Percentiles rank a stretch among this genome's conserved stretches.
These are phyloP conservation scores for Nakazawaea anatomiae DNA, from an alignment of 805 yeast genomes.

Conservation along the genomic window DNA sequence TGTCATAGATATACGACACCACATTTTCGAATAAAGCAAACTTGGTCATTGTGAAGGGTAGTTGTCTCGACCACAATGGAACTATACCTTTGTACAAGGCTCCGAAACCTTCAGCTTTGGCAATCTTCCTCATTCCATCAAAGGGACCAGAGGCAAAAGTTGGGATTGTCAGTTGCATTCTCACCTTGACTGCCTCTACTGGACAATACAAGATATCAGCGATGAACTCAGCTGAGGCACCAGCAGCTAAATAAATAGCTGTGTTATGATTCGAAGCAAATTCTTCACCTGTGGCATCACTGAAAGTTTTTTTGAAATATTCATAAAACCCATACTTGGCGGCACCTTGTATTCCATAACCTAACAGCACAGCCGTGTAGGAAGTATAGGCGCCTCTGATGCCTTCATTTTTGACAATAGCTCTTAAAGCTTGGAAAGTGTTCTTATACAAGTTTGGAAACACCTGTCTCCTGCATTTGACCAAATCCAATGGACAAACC, in stretches of 20 bases:
- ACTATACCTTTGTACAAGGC: conserved; percentile 89
- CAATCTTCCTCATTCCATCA: conserved; percentile 80
- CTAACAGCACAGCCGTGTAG: conserved; percentile 9
- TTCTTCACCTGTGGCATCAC: conserved; percentile 37
- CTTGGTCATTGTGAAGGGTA: conserved; percentile 11
- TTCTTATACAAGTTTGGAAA: conserved; percentile 30
- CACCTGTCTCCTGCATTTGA: conserved; percentile 9
- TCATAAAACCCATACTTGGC: conserved; percentile 11
- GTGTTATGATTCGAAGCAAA: conserved; percentile 43
- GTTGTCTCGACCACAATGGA: conserved; percentile 11
- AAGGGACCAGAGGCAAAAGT: conserved; percentile 81
- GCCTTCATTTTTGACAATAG: conserved; percentile 36
- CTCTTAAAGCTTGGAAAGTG: conserved; percentile 35
- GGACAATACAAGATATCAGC: conserved; percentile 88
- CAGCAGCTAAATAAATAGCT: conserved; percentile 54
- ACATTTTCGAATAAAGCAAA: conserved; percentile 11
- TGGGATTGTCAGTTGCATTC: conserved; percentile 86
- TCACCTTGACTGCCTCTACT: conserved; percentile 90
- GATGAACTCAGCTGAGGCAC: conserved; percentile 97
- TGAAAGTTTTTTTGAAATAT: conserved; percentile 6
- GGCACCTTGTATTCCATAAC: conserved; percentile 10
- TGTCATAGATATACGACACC: conserved; percentile 6
- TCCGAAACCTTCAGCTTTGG: conserved; percentile 83
- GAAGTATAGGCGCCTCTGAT: conserved; percentile 21
- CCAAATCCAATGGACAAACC: conserved; percentile 9